Evolutionary conservation across 2,329 filamentous ascomycete species (phyloP).

Genomic region (Aspergillus floridensis): DNA sequence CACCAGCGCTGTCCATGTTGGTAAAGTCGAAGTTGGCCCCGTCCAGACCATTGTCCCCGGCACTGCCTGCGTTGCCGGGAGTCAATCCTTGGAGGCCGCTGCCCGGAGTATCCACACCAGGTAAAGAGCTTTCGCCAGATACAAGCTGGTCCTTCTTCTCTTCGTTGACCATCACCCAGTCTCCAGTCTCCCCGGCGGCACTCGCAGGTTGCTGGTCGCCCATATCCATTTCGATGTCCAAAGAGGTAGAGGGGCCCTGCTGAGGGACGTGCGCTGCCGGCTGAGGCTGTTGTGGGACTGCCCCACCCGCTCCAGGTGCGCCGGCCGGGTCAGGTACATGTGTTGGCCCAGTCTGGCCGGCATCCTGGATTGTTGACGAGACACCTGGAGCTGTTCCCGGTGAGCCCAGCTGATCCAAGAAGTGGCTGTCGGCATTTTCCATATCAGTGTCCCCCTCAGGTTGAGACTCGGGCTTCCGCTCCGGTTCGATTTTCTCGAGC

Average conservation of each 20-base stretch:
- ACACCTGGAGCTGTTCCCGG: slow-evolving; percentile 34
- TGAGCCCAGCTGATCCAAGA: slow-evolving; percentile 37
- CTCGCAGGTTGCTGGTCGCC: slow-evolving; percentile 41
- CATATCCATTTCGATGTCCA: slow-evolving; percentile 54
- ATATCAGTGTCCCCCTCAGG: slow-evolving; percentile 35
- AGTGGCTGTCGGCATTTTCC: slow-evolving; percentile 30
- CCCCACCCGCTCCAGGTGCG: slow-evolving; percentile 1
- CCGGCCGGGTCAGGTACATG: neutral
- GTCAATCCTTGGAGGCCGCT: slow-evolving; percentile 26
- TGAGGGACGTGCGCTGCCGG: slow-evolving; percentile 19
- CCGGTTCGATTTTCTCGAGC: slow-evolving; percentile 53
- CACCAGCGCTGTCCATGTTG: slow-evolving; percentile 64
- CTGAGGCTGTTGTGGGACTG: slow-evolving; percentile 7
- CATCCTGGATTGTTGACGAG: slow-evolving; percentile 49
- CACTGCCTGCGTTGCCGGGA: slow-evolving; percentile 20
- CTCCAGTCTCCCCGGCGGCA: slow-evolving; percentile 53
- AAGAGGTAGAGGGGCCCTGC: slow-evolving; percentile 9
- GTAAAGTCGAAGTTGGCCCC: slow-evolving; percentile 47
- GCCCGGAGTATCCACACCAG: slow-evolving; percentile 18
- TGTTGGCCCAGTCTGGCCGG: slow-evolving; percentile 12
- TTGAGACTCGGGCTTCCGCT: slow-evolving; percentile 21
- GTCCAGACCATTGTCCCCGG: slow-evolving; percentile 34
- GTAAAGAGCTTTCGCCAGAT: slow-evolving; percentile 9
- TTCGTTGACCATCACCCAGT: slow-evolving; percentile 75
- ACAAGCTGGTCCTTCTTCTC: slow-evolving; percentile 45